A percentile compares a stretch with the other conserved stretches of the same genome.
Evolutionary conservation across 176 grass and related monocot genomes (phyloP).

Genomic region (Thinopyrum elongatum): DNA sequence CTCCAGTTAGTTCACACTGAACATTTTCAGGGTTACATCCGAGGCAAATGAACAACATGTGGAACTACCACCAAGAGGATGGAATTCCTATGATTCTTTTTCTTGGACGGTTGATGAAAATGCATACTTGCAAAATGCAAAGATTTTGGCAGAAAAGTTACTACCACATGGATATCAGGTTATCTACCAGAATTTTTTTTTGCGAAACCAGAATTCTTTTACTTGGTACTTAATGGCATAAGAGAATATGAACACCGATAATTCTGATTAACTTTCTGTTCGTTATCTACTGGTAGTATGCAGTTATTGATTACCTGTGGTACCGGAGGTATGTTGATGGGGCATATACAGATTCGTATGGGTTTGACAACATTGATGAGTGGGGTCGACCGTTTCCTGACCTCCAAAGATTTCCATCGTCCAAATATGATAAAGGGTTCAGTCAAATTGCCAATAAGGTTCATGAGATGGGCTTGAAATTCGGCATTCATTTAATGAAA

Average conservation of each 20-base stretch:
- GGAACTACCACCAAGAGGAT: constrained; percentile 66
- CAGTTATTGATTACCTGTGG: constrained; percentile 86
- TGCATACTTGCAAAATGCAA: constrained; percentile 68
- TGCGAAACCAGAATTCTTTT: too few species aligned
- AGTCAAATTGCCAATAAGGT: constrained; percentile 55
- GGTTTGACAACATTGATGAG: constrained; percentile 72
- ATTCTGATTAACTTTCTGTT: not conserved
- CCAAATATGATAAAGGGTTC: constrained; percentile 62
- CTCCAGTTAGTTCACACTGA: not conserved
- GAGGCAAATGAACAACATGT: constrained; percentile 36
- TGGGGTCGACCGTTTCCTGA: constrained; percentile 89
- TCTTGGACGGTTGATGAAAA: constrained; percentile 77
- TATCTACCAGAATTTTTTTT: not conserved
- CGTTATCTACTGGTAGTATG: constrained; percentile 50
- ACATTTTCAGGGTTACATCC: constrained; percentile 34
- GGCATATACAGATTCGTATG: constrained; percentile 62
- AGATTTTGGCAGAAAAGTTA: constrained; percentile 67
- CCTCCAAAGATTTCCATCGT: constrained; percentile 75
- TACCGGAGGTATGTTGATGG: constrained; percentile 74
- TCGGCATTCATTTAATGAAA: constrained; percentile 94
- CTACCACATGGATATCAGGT: constrained; percentile 78
- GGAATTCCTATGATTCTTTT: constrained; percentile 97
- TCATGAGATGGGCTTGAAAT: constrained; percentile 87
- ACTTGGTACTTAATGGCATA: not conserved
- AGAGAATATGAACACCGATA: not conserved